Base-by-base conservation (phyloP, 2,329 filamentous ascomycete species). In the Fusarium hostae region DNA sequence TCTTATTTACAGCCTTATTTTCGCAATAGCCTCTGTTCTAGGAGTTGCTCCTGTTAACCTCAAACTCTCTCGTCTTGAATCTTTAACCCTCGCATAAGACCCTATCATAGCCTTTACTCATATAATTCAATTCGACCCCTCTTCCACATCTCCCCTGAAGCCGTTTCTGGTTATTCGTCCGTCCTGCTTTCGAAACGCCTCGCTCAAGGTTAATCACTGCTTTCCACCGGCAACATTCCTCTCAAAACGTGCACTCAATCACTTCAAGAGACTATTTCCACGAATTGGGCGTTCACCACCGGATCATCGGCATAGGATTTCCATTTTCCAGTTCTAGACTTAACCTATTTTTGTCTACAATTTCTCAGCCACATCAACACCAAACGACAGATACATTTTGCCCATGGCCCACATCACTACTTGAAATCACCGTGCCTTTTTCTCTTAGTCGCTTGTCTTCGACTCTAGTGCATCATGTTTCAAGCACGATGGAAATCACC, bases 401-500 rank as follows among this genome's bases (percentile, higher is more conserved):
- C 24, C 4, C 32, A 58, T 62, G 59, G 45, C 44, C 66, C 45
- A 20, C 40, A 57, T 45, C 34, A 18, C 44, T 26, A 51, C 16
- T 41, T 60, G 18, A 57, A 26, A 37, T 63, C n/a, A 26, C 39
- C 26, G 28, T 45, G 39, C 16, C 28, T 24, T 47, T 59, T 26
- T 24, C 20, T 43, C 48, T n/a, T 12, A 39, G 32, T 12, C 48
- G 37, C n/a, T 41, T 32, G 18, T 26, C 24, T 40, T 32, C 20
- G 47, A 26, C 40, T 22, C 10, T 28, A 32, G 37, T 32, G 35
- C 60, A 74, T 62, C 59, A 76, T 76, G 75, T 70, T 77, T 41
- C 71, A 68, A 32, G 63, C 73, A 56, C 50, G 69, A 52, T 74
- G 73, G 73, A 75, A 75, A 52, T 68, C 71, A n/a, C 70, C 70